Conservation (phyloP, 345 rosid genomes). For the Eucalyptus sp. region DNA sequence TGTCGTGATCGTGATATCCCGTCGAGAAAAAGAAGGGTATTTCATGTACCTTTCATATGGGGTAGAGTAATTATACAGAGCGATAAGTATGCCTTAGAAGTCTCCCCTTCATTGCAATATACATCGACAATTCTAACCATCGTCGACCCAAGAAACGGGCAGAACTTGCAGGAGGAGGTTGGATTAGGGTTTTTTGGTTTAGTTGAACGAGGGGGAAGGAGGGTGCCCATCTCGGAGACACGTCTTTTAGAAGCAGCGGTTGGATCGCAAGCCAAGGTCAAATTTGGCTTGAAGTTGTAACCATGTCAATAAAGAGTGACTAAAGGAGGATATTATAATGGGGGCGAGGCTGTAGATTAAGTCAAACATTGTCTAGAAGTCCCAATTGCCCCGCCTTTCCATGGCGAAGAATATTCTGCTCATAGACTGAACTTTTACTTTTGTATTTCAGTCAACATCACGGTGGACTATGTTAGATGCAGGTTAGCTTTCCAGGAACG, state of each 20-base stretch:
- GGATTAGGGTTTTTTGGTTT: neutral
- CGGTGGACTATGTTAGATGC: neutral
- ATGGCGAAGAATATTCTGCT: neutral
- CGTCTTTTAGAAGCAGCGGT: neutral
- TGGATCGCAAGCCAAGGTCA: neutral
- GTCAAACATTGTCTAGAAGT: neutral
- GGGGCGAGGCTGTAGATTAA: neutral
- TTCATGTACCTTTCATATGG: neutral
- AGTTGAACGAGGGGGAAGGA: neutral
- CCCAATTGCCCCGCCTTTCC: neutral
- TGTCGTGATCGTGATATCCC: neutral
- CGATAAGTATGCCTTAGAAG: neutral
- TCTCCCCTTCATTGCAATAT: neutral
- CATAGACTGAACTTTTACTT: neutral
- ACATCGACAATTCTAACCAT: neutral
- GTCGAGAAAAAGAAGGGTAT: neutral
- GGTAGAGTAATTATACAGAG: rapidly evolving
- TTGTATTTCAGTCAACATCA: neutral
- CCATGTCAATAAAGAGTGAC: neutral
- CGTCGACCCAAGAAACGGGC: neutral
- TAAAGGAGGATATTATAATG: neutral
- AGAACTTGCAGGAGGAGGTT: neutral
- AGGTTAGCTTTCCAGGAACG: neutral
- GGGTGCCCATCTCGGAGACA: neutral
- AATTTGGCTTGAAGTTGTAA: neutral